Evolutionary conservation across 2,329 filamentous ascomycete species (phyloP).

Genomic region (Aspergillus udagawae): DNA sequence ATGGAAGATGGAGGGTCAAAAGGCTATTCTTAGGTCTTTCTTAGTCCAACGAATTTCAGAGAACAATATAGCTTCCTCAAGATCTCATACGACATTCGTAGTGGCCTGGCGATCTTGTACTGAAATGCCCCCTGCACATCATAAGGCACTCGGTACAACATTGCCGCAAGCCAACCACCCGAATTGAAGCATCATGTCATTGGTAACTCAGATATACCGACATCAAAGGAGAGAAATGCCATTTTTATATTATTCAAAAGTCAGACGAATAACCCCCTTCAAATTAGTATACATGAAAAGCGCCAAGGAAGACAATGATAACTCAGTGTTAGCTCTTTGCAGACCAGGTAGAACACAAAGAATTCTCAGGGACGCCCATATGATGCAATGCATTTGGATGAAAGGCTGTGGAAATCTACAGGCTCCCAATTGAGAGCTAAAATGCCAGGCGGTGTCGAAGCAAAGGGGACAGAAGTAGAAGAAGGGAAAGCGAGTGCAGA

Average conservation of each 20-base stretch:
- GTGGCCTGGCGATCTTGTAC: neutral
- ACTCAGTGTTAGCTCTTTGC: neutral
- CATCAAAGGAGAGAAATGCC: neutral
- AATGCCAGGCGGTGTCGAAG: neutral
- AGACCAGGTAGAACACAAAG: neutral
- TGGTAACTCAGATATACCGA: neutral
- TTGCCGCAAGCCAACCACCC: too few relatives aligned
- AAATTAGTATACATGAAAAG: slow-evolving; percentile 3
- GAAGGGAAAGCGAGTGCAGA: slow-evolving; percentile 2
- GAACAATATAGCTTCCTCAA: neutral
- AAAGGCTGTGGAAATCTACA: neutral
- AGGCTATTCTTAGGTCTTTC: neutral
- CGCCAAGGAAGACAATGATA: slow-evolving; percentile 1
- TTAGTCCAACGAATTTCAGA: neutral
- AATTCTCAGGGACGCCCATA: slow-evolving; percentile 19
- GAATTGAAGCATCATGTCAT: too few relatives aligned
- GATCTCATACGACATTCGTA: neutral
- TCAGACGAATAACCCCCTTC: neutral
- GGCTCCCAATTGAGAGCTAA: neutral
- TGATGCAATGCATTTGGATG: slow-evolving; percentile 19
- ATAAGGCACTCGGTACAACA: neutral
- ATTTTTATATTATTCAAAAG: neutral
- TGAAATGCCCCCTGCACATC: neutral
- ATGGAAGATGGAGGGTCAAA: neutral
- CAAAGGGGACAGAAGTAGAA: slow-evolving; percentile 9